A percentile compares a stretch with the other conserved stretches of the same genome.
Conservation (phyloP, 1,139 yeast species). For the Debaryomycetaceae sp. region DNA sequence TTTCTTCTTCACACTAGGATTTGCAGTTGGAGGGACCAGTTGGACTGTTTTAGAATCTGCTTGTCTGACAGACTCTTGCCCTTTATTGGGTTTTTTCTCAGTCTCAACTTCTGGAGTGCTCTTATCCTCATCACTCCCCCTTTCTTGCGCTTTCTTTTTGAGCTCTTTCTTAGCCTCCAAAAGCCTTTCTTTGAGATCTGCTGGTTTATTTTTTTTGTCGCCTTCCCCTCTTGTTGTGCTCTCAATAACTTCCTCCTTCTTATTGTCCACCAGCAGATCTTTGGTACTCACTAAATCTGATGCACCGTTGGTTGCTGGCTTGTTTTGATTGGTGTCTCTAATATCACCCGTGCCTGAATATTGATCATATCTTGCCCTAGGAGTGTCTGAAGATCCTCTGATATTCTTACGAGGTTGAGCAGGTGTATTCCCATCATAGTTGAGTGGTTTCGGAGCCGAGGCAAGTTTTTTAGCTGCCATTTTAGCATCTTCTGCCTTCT, state of each 20-base stretch:
- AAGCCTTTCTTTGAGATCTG: constrained; percentile 17
- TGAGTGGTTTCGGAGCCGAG: not conserved
- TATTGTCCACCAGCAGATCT: constrained; percentile 5
- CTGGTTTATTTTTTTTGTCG: constrained; percentile 1
- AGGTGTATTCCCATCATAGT: constrained; percentile 18
- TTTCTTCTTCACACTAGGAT: not conserved
- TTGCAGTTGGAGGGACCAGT: not conserved
- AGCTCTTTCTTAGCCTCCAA: constrained; percentile 24
- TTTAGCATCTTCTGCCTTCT: constrained; percentile 15
- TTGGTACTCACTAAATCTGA: constrained; percentile 3
- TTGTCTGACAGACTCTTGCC: not conserved
- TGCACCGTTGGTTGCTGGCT: constrained; percentile 5
- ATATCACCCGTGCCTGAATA: constrained; percentile 25
- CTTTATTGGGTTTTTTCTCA: too few species aligned
- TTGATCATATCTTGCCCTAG: constrained; percentile 26
- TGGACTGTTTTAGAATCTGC: constrained; percentile 1
- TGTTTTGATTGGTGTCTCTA: constrained; percentile 2
- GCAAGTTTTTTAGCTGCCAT: constrained; percentile 10
- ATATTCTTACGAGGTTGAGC: constrained; percentile 17
- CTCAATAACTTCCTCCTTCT: constrained; percentile 4
- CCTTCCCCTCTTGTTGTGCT: constrained; percentile 4
- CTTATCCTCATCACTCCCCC: not conserved
- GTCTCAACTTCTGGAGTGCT: not conserved
- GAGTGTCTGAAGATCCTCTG: constrained; percentile 14
- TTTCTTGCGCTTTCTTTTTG: constrained; percentile 8